Conservation (phyloP, 371 early-diverging fungal species). For the Choanephora cucurbitarum region DNA sequence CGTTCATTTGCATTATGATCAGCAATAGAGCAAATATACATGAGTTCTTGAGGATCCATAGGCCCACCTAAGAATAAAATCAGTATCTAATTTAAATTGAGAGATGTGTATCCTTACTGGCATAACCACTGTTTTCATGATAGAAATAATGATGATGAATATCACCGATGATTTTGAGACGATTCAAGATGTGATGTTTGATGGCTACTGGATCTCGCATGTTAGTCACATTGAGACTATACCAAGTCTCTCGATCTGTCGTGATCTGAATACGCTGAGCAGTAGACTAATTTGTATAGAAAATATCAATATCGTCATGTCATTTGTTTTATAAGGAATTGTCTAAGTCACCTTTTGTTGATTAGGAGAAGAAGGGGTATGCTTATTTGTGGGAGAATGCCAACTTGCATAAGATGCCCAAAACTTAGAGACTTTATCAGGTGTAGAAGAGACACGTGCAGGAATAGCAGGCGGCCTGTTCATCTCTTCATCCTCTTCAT, state of each 20-base stretch:
- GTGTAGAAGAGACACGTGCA: slow-evolving; percentile 44
- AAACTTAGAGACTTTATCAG: slow-evolving; percentile 40
- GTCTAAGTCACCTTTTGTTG: slow-evolving; percentile 3
- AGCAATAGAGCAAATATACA: slow-evolving; percentile 43
- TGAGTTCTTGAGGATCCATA: slow-evolving; percentile 36
- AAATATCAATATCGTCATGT: no score
- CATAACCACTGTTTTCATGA: slow-evolving; percentile 53
- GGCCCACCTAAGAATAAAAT: slow-evolving; percentile 18
- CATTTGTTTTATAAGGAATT: no score
- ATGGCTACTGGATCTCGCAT: slow-evolving; percentile 49
- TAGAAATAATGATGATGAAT: slow-evolving; percentile 50
- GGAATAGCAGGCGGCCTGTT: slow-evolving; percentile 35
- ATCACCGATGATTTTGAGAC: slow-evolving; percentile 46
- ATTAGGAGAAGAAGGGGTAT: neutral
- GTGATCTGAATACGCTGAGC: slow-evolving; percentile 59
- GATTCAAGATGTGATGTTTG: slow-evolving; percentile 50
- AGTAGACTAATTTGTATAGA: neutral
- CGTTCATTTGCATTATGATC: slow-evolving; percentile 46
- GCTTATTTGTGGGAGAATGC: slow-evolving; percentile 23
- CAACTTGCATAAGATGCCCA: slow-evolving; percentile 44
- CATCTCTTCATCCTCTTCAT: slow-evolving; percentile 14
- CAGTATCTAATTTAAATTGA: neutral
- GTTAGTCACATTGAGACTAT: slow-evolving; percentile 54
- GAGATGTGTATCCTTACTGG: slow-evolving; percentile 34
- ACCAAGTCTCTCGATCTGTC: slow-evolving; percentile 58